phyloP scores from a whole-genome alignment of 352 stramenopile genomes.

The Pythium pyrilobum region DNA sequence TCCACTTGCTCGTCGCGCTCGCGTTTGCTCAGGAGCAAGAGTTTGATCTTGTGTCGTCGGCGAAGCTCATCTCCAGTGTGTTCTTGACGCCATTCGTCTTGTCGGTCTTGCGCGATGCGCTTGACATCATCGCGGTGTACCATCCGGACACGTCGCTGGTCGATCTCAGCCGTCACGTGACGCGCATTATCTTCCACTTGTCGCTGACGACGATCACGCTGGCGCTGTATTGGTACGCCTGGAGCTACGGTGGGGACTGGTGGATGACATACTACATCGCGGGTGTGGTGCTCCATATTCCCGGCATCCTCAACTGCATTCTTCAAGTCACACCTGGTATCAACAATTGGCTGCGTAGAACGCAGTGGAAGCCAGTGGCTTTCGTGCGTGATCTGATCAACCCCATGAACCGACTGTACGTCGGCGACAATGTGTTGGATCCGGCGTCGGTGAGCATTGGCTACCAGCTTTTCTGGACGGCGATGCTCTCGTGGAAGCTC shows the following conservation, averaged over 20 bases:
- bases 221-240: constrained; percentile 83
- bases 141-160: constrained; percentile 39
- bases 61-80: constrained; percentile 86
- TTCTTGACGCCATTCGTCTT: constrained; percentile 90
- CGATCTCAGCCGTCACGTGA: constrained; percentile 81
- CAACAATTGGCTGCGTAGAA: constrained; percentile 79
- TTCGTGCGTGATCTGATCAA: constrained; percentile 85
- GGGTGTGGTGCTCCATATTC: constrained; percentile 54
- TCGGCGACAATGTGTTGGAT: constrained; percentile 95
- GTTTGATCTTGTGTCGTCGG: constrained; percentile 80
- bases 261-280: constrained; percentile 61
- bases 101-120: constrained; percentile 82
- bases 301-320: constrained; percentile 61
- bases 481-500: constrained; percentile 95
- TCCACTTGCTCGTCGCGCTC: constrained; percentile 93
- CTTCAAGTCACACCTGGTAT: constrained; percentile 74
- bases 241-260: constrained; percentile 50
- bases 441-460: constrained; percentile 82
- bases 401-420: constrained; percentile 95
- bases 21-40: constrained; percentile 92
- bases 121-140: constrained; percentile 90
- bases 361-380: constrained; percentile 53
- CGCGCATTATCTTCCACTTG: constrained; percentile 78
- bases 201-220: constrained; percentile 47
- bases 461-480: constrained; percentile 96